Evolutionary conservation across 2,329 filamentous ascomycete species (phyloP).

Genomic region (Simplicillium aogashimaense): DNA sequence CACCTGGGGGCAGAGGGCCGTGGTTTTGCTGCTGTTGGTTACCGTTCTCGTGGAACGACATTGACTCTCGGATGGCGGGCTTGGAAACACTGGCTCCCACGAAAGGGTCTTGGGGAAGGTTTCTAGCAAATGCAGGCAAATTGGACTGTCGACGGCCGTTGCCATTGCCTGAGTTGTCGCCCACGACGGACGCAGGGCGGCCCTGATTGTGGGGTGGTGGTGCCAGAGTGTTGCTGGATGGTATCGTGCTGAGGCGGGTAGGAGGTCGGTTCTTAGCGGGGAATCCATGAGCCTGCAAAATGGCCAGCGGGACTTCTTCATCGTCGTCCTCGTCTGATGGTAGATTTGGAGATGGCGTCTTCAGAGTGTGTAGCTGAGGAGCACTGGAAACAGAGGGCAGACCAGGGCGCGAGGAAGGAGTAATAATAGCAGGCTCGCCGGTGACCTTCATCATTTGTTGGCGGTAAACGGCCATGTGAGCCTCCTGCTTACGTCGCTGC

Average conservation of each 20-base stretch:
- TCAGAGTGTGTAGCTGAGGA: constrained; percentile 41
- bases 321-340: constrained; percentile 75
- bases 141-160: constrained; percentile 25
- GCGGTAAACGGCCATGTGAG: constrained; percentile 79
- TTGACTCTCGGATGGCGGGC: constrained; percentile 61
- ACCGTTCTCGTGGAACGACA: constrained; percentile 55
- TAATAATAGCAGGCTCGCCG: constrained; percentile 44
- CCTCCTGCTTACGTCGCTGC: constrained; percentile 79
- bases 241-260: constrained; percentile 51
- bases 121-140: constrained; percentile 73
- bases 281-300: constrained; percentile 82
- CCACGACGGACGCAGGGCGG: constrained; percentile 47
- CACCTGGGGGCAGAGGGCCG: constrained; percentile 51
- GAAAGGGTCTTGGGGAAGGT: constrained; percentile 78
- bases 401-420: constrained; percentile 37
- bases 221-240: constrained; percentile 55
- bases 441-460: constrained; percentile 97
- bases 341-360: constrained; percentile 24
- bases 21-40: constrained; percentile 22
- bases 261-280: constrained; percentile 70
- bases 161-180: constrained; percentile 29
- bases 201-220: constrained; percentile 58
- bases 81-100: constrained; percentile 69
- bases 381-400: constrained; percentile 51
- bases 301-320: constrained; percentile 78